These are phyloP conservation scores for Yarrowia keelungensis DNA, from an alignment of 805 yeast genomes.

Conservation along the genomic window DNA sequence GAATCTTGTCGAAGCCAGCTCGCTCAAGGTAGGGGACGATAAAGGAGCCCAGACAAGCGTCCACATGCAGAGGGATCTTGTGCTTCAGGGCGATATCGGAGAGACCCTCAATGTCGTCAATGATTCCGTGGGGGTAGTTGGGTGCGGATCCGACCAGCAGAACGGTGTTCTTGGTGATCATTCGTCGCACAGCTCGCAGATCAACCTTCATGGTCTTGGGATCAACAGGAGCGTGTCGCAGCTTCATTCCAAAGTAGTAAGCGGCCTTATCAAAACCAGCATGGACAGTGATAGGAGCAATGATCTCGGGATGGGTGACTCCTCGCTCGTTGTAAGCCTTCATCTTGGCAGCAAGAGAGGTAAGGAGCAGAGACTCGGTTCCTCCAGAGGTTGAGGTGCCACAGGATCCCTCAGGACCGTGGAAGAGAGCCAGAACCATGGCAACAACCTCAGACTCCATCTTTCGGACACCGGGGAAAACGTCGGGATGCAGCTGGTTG, in stretches of 20 bases:
- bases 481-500: conserved; percentile 96
- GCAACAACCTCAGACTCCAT: conserved; percentile 96
- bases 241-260: conserved; percentile 83
- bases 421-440: conserved; percentile 81
- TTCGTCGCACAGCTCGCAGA: conserved; percentile 61
- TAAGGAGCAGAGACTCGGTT: conserved; percentile 85
- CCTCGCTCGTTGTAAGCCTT: conserved; percentile 62
- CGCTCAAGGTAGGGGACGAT: conserved; percentile 78
- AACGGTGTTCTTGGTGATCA: conserved; percentile 81
- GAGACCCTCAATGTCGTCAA: conserved; percentile 82
- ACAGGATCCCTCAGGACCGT: conserved; percentile 76
- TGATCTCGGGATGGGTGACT: conserved; percentile 77
- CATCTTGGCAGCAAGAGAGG: conserved; percentile 89
- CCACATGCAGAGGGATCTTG: conserved; percentile 90
- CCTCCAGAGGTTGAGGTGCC: conserved; percentile 96
- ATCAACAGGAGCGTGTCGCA: conserved; percentile 81
- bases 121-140: conserved; percentile 94
- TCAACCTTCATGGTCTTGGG: conserved; percentile 73
- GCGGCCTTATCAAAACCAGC: conserved; percentile 97
- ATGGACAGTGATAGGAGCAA: conserved; percentile 89
- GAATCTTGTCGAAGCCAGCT: conserved; percentile 61
- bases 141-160: conserved; percentile 94
- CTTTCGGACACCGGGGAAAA: conserved; percentile 93
- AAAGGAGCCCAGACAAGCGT: conserved; percentile 94
- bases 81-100: conserved; percentile 68